Evolutionary conservation across 306 rosid species (phyloP).

Genomic region (Quercus suber): DNA sequence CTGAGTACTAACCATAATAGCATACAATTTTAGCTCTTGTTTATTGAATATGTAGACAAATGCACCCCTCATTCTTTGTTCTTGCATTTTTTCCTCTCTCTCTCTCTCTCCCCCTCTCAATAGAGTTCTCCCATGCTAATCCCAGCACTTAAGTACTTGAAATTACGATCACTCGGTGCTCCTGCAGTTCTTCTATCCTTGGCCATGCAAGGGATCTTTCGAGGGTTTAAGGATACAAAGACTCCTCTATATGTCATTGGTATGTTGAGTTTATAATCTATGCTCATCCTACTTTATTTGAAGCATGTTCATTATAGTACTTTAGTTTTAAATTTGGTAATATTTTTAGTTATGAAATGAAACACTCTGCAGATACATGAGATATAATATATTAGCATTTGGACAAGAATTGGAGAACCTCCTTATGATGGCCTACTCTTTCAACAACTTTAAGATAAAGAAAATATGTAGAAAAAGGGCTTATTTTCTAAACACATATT

Average conservation of each 20-base stretch:
- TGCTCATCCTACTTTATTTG: neutral
- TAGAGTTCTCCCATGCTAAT: conserved; percentile 78
- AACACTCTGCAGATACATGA: neutral
- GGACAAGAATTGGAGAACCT: neutral
- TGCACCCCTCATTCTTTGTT: neutral
- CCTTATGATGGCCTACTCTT: too few relatives aligned
- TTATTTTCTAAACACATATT: too few relatives aligned
- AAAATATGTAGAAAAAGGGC: too few relatives aligned
- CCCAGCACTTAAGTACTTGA: conserved; percentile 76
- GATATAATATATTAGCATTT: neutral
- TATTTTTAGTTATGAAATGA: too few relatives aligned
- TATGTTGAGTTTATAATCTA: conserved; percentile 19
- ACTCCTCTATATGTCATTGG: conserved; percentile 92
- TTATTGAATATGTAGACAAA: neutral
- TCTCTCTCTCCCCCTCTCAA: conserved; percentile 2
- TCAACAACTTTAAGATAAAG: too few relatives aligned
- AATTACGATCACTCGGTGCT: conserved; percentile 81
- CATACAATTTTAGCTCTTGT: neutral
- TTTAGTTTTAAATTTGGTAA: too few relatives aligned
- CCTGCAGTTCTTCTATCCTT: conserved; percentile 99
- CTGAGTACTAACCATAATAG: neutral
- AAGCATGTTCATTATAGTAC: too few relatives aligned
- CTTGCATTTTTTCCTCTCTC: neutral
- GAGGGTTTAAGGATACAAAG: conserved; percentile 95
- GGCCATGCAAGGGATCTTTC: conserved; percentile 96